Evolutionary conservation across 768 basidiomycete genomes (phyloP), one percentile per base, ranked within the genome.

Genomic region (Cubamyces sp.): DNA sequence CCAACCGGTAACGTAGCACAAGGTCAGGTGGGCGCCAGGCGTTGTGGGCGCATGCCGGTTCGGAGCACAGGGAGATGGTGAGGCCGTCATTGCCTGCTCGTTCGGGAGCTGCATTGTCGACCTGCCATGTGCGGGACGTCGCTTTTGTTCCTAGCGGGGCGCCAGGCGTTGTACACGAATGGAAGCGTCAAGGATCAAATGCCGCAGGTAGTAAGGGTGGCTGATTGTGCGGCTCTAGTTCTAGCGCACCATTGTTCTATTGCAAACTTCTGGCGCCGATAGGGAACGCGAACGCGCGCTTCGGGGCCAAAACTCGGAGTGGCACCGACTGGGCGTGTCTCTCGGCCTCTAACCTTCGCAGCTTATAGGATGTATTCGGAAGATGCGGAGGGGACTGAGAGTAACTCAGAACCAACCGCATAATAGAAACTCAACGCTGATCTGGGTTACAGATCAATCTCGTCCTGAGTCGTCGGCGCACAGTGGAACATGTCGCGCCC

Each of bases 31-130:
- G 54, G 37, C 19, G 18, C 23, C 15, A 49, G 11, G 53, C 51
- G 50, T 40, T 43, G 51, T 21, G 37, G 41, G 49, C 18, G 51
- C 16, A 11, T 43, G 40, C 50, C n/a, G 34, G 42, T 11, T 25
- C 34, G 18, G 26, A 45, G 18, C 19, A 23, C n/a, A n/a, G 23
- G 52, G 39, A 63, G 57, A 63, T 58, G 34, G 57, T 7, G 39
- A 58, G 57, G 34, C 34, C 26, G 4, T 52, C 55, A 46, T 54
- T 58, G 57, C 49, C n/a, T 51, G 57, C 55, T 63, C 58, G 62
- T 50, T 41, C 46, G 52, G 45, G 57, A 40, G 45, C 21, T 58
- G 51, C 62, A 63, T 63, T 63, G 62, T 63, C 52, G 40, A 26
- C 37, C 11, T 47, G 55, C 56, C 45, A 46, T 7, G 26, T 52